A percentile compares a stretch with the other conserved stretches of the same genome.
Conservation (phyloP, 176 grass and related monocot genomes). For the Juncus effusus region DNA sequence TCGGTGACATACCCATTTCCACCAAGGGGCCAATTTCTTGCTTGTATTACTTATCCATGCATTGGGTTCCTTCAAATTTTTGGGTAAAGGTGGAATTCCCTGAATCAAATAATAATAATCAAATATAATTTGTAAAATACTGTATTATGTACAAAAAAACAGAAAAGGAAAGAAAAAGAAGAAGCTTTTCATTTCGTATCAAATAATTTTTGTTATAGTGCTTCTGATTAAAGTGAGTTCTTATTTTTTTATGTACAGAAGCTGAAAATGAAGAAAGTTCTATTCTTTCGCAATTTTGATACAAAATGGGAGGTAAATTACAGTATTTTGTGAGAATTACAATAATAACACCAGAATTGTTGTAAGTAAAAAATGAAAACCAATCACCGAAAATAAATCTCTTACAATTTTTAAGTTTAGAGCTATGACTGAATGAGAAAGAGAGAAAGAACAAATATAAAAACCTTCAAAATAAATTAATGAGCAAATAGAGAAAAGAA, state of each 20-base stretch:
- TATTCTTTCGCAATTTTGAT: neutral
- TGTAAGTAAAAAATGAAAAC: neutral
- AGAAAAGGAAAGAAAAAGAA: neutral
- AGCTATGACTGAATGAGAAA: neutral
- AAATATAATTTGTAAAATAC: neutral
- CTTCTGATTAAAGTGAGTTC: neutral
- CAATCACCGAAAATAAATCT: neutral
- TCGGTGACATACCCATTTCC: constrained; percentile 68
- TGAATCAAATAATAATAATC: constrained; percentile 32
- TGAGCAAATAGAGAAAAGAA: neutral
- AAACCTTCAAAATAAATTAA: no score
- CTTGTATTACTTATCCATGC: constrained; percentile 62
- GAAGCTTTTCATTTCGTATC: neutral
- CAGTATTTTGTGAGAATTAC: no score
- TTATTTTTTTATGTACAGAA: neutral
- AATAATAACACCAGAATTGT: no score
- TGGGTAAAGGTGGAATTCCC: constrained; percentile 72
- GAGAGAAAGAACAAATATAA: neutral
- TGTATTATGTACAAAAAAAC: neutral
- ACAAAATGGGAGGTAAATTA: neutral
- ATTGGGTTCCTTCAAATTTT: constrained; percentile 48
- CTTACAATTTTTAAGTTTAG: neutral
- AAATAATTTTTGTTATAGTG: neutral
- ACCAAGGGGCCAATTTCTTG: constrained; percentile 76
- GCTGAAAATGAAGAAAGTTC: neutral